Evolutionary conservation across 176 grass and related monocot genomes (phyloP), one percentile per base, ranked within the genome.

Genomic region (Bromus sterilis): DNA sequence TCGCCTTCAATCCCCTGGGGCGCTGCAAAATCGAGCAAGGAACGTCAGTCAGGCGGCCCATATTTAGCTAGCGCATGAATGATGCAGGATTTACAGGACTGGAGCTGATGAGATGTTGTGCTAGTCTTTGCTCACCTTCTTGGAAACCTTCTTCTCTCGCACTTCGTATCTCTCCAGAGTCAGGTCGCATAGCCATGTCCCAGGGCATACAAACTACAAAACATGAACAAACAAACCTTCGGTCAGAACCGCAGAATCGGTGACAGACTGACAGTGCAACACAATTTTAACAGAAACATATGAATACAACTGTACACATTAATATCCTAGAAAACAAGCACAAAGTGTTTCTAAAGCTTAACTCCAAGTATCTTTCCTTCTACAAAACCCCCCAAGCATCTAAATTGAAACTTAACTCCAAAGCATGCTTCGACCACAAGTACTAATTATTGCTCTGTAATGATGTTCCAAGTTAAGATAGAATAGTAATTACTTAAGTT

Each of bases 111-210:
- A 7, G 0, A 56, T 55, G 26, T n/a, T 14, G 32, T 30, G 40
- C 9, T 44, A 79, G n/a, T 76, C 41, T 21, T 53, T 18, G 66
- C 80, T 32, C 34, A 94, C 94, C 92, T 97, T 97, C 82, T 91
- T 97, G 18, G 89, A 89, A 64, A 90, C 76, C 84, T 91, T 94
- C 90, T 94, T 97, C 74, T 97, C 94, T 67, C 94, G 89, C 36
- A 97, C 94, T 87, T 97, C 94, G 68, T 97, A 97, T 83, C 94
- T 90, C 48, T 94, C 94, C 8, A 97, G 72, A 40, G 94, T 92
- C 70, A 97, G 68, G 82, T 97, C 94, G 57, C 90, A 92, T 13
- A 97, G 88, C 94, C 92, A 97, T 10, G 88, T 86, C 49, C 94
- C 94, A 10, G 94, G 94, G 83, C 94, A 92, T 74, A 94, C 92